phyloP scores from a whole-genome alignment of 2,329 filamentous ascomycete genomes.

The Dissoconium aciculare region DNA sequence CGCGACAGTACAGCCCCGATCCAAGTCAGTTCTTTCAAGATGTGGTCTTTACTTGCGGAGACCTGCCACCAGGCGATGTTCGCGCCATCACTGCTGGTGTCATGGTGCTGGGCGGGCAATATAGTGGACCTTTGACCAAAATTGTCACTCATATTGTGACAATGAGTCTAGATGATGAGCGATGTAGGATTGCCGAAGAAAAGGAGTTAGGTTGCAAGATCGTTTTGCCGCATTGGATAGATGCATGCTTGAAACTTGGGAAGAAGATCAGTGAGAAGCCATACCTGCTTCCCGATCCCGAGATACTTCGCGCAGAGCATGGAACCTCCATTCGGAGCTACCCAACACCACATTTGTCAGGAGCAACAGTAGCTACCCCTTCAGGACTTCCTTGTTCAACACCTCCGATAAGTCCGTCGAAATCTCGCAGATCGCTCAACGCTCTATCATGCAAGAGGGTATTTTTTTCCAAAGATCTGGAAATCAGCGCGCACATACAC shows the following conservation, averaged over 20 bases:
- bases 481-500: constrained; percentile 50
- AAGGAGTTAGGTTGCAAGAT: constrained; percentile 63
- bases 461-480: constrained; percentile 61
- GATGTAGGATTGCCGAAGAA: constrained; percentile 46
- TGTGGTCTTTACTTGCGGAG: constrained; percentile 66
- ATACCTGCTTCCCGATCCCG: constrained; percentile 72
- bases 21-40: constrained; percentile 79
- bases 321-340: constrained; percentile 8
- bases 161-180: constrained; percentile 57
- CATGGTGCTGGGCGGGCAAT: constrained; percentile 74
- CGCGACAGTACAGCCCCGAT: constrained; percentile 79
- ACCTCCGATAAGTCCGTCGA: constrained; percentile 27
- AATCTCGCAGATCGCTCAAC: constrained; percentile 40
- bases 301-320: constrained; percentile 45
- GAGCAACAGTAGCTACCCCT: constrained; percentile 44
- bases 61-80: constrained; percentile 72
- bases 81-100: constrained; percentile 86
- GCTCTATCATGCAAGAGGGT: constrained; percentile 69
- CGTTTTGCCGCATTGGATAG: constrained; percentile 93
- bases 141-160: constrained; percentile 82
- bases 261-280: constrained; percentile 80
- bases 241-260: constrained; percentile 86
- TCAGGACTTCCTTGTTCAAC: constrained; percentile 25
- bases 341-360: constrained; percentile 40
- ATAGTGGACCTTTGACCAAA: constrained; percentile 55